phyloP scores from a whole-genome alignment of 2,329 filamentous ascomycete species.

The Podosphaera xanthii region DNA sequence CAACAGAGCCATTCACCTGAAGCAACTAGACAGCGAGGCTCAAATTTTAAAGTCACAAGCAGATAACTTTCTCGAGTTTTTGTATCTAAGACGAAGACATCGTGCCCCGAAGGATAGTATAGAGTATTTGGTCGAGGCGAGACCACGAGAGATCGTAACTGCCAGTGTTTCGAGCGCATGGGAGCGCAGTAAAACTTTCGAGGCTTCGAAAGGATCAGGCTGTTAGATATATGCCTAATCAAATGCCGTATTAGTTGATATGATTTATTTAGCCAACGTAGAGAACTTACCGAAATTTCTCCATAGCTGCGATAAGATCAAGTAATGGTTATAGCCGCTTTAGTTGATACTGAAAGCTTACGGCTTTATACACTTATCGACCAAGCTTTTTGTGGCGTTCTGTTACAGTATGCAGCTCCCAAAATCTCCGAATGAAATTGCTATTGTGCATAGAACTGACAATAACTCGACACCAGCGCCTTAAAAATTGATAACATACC shows the following conservation, averaged over 20 bases:
- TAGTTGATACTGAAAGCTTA: too few species aligned
- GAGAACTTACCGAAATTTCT: not conserved
- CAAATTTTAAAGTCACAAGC: conserved; percentile 47
- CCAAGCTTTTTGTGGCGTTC: too few species aligned
- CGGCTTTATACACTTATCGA: too few species aligned
- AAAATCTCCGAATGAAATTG: too few species aligned
- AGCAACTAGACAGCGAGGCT: conserved; percentile 69
- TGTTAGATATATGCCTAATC: conserved; percentile 39
- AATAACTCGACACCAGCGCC: too few species aligned
- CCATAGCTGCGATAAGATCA: too few species aligned
- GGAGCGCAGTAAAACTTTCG: conserved; percentile 45
- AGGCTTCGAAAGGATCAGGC: conserved; percentile 33
- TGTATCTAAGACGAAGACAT: conserved; percentile 50
- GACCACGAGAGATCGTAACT: conserved; percentile 76
- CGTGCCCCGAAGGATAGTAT: conserved; percentile 61
- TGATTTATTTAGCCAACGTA: not conserved
- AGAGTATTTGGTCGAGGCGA: conserved; percentile 53
- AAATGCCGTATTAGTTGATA: conserved; percentile 1
- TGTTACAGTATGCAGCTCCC: too few species aligned
- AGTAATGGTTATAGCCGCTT: too few species aligned
- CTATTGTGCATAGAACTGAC: too few species aligned
- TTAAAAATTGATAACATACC: too few species aligned
- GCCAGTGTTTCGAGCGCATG: conserved; percentile 49
- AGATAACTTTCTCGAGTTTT: conserved; percentile 47
- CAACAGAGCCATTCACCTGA: conserved; percentile 75